Evolutionary conservation across 2,329 filamentous ascomycete species (phyloP).

Genomic region (Dothistroma pini): DNA sequence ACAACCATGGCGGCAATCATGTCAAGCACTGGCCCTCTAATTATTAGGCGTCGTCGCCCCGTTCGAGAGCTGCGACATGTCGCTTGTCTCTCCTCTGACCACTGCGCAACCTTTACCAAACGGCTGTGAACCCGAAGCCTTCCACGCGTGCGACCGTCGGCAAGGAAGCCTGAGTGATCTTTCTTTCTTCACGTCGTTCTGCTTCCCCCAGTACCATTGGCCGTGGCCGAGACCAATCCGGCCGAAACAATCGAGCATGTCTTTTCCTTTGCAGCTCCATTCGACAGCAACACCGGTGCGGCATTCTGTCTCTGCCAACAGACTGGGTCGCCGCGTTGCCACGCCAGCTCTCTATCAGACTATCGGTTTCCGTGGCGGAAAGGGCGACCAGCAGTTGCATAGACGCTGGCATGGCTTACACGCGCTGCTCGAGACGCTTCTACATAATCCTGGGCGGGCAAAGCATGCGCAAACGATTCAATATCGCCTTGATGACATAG

Average conservation of each 20-base stretch:
- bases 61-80: too few species aligned
- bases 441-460: too few species aligned
- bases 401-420: neutral
- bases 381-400: neutral
- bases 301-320: conserved; percentile 3
- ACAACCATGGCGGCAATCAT: neutral
- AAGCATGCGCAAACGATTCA: too few species aligned
- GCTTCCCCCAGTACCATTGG: neutral
- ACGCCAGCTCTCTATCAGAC: neutral
- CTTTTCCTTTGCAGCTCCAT: neutral
- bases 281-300: neutral
- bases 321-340: neutral
- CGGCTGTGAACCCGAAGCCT: neutral
- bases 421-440: too few species aligned
- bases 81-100: too few species aligned
- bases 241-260: neutral
- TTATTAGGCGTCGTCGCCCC: too few species aligned
- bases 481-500: too few species aligned
- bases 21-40: neutral
- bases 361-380: neutral
- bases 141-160: neutral
- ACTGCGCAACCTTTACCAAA: too few species aligned
- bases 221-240: neutral
- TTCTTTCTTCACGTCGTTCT: neutral
- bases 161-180: neutral